Evolutionary conservation across 305 asterid species (phyloP), one percentile per base, ranked within the genome.

Genomic region (Fraxinus platypoda): DNA sequence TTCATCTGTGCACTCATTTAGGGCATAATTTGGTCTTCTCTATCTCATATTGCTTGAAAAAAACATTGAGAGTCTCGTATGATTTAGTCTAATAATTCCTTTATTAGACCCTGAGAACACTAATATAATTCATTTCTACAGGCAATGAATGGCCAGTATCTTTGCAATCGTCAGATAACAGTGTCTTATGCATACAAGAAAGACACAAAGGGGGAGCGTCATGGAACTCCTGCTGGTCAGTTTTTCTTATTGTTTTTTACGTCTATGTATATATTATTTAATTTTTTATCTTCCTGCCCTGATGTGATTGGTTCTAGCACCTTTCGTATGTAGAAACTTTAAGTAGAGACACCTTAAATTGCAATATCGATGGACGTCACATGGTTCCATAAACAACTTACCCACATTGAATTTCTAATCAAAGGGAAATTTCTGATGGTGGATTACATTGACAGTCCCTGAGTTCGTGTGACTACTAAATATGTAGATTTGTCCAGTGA

Each of bases 81-180:
- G 49, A 76, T 68, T 17, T 34, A 26, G 19, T 17, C 72, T 64
- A 31, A 52, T 74, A n/a, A 21, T 82, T 46, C 31, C 74, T 68
- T 54, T 80, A 19, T 54, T 33, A 15, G 71, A 59, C 30, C 12
- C 21, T 59, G 71, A 77, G 77, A 77, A 46, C 33, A 28, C 68
- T 68, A 34, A 77, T 43, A 78, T 43, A 59, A 1, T 77, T 37
- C 71, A 17, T 80, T 62, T 85, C 37, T 88, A 77, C 94, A 95
- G 98, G 92, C 97, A 38, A 94, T 95, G 99, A 95, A 91, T 85
- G 99, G 99, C 35, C 99, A 95, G 83, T 94, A 95, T 90, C 96
- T 95, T 28, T 91, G 98, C 87, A 90, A 92, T 85, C 99, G 99
- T 73, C 99, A 95, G 88, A 95, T 95, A 46, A 94, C 96, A 9